These are phyloP conservation scores for Oryza officinalis DNA, from an alignment of 176 grass and related monocot species.

Conservation along the genomic window DNA sequence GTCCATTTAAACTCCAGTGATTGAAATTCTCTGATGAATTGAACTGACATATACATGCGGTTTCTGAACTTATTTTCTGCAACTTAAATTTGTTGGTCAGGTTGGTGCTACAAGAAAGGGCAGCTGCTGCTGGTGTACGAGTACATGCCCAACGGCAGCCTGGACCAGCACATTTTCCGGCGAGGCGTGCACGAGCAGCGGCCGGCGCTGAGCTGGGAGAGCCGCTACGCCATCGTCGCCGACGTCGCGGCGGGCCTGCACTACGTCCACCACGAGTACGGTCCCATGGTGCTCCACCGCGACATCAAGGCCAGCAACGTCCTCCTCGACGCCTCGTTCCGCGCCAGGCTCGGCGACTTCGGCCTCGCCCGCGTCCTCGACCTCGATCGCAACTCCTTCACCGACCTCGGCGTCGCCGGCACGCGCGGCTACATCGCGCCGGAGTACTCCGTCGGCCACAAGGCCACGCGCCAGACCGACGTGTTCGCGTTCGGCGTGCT, in stretches of 20 bases:
- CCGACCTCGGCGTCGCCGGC: conserved; percentile 58
- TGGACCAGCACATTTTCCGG: conserved; percentile 61
- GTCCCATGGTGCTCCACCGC: conserved; percentile 79
- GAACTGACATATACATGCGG: too few relatives aligned
- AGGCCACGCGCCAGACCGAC: conserved; percentile 89
- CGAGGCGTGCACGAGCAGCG: background rate
- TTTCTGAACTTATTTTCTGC: too few relatives aligned
- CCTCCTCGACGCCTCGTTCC: conserved; percentile 77
- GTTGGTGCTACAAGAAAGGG: conserved; percentile 31
- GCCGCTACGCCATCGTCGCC: conserved; percentile 65
- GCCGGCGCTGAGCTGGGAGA: conserved; percentile 25
- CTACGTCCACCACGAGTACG: conserved; percentile 96
- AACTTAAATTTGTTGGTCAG: background rate
- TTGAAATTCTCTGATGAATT: too few relatives aligned
- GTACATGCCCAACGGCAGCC: conserved; percentile 80
- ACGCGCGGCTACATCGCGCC: conserved; percentile 82
- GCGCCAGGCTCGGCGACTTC: conserved; percentile 90
- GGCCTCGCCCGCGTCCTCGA: conserved; percentile 90
- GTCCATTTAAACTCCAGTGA: background rate
- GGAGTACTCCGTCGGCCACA: conserved; percentile 76
- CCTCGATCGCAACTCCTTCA: conserved; percentile 10
- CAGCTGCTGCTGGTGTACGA: conserved; percentile 80
- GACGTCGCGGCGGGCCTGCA: conserved; percentile 80
- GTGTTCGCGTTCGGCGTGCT: conserved; percentile 84
- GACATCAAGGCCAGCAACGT: conserved; percentile 98